Evolutionary conservation across 371 early-diverging fungal genomes (phyloP).

Genomic region (Saksenaea vasiformis): DNA sequence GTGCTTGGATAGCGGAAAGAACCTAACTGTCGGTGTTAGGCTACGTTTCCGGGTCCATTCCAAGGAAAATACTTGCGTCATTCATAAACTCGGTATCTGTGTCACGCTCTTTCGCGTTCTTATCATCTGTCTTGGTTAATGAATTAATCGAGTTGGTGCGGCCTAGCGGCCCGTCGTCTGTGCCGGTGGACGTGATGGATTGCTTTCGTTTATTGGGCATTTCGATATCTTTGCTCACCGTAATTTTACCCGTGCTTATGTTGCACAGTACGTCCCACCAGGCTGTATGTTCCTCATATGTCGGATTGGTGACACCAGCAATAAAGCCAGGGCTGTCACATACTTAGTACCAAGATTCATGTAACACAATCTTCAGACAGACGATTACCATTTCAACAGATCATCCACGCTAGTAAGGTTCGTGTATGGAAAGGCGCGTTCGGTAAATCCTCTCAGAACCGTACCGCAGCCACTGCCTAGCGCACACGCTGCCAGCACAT

Average conservation of each 20-base stretch:
- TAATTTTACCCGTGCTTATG: conserved; percentile 89
- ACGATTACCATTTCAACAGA: conserved; percentile 70
- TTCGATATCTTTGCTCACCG: conserved; percentile 78
- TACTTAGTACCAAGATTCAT: background rate
- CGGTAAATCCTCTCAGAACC: conserved; percentile 82
- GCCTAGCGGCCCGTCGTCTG: background rate
- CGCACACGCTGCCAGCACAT: conserved; percentile 90
- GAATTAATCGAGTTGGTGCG: conserved; percentile 8
- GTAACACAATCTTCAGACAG: background rate
- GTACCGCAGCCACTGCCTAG: conserved; percentile 89
- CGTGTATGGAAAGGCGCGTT: conserved; percentile 91
- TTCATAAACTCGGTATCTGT: conserved; percentile 65
- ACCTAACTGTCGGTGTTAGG: conserved; percentile 39
- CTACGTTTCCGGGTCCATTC: background rate
- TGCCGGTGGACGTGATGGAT: conserved; percentile 17
- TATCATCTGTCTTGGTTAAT: conserved; percentile 18
- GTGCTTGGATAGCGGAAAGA: conserved; percentile 75
- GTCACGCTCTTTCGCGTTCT: conserved; percentile 25
- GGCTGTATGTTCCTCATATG: conserved; percentile 86
- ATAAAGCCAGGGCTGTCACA: conserved; percentile 82
- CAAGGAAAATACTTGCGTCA: conserved; percentile 45
- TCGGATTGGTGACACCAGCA: conserved; percentile 95
- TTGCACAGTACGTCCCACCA: conserved; percentile 98
- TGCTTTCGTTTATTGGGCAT: conserved; percentile 17
- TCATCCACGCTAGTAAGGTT: conserved; percentile 85